Evolutionary conservation across 2,329 filamentous ascomycete genomes (phyloP).

Genomic region (Fusarium sp.): DNA sequence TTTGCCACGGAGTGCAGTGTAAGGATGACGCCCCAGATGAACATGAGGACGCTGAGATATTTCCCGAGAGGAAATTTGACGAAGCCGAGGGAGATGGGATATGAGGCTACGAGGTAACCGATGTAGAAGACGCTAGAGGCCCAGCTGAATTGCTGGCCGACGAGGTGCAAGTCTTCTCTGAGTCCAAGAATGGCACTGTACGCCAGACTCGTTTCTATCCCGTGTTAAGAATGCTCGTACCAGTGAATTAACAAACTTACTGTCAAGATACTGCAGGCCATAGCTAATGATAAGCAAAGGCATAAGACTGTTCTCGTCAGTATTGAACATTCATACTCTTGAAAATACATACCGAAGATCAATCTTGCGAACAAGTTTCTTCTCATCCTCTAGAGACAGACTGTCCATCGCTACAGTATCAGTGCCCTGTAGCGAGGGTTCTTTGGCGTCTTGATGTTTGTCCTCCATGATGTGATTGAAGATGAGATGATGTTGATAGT

Average conservation of each 20-base stretch:
- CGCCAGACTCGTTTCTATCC: conserved; percentile 10
- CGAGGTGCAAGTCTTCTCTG: conserved; percentile 4
- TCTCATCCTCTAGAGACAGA: conserved; percentile 4
- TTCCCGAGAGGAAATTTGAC: conserved; percentile 19
- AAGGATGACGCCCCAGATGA: conserved; percentile 7
- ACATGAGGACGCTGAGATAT: conserved; percentile 18
- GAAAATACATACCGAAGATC: neutral
- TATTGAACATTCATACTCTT: accelerated
- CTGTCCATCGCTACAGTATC: neutral
- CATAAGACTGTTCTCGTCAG: conserved; percentile 1
- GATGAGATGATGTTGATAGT: neutral
- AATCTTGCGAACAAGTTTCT: conserved; percentile 15
- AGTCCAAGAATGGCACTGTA: conserved; percentile 16
- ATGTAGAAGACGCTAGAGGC: conserved; percentile 18
- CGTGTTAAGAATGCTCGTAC: neutral
- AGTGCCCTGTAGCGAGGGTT: neutral
- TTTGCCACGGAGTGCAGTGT: conserved; percentile 8
- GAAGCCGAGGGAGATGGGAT: conserved; percentile 16
- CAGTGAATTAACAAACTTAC: neutral
- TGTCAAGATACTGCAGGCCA: conserved; percentile 13
- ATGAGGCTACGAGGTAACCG: conserved; percentile 18
- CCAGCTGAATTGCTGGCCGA: conserved; percentile 18
- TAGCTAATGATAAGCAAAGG: conserved; percentile 16
- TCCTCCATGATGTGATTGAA: neutral
- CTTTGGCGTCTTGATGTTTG: conserved; percentile 1